Conservation (phyloP, 2,329 filamentous ascomycete species). For the Fusarium foetens region DNA sequence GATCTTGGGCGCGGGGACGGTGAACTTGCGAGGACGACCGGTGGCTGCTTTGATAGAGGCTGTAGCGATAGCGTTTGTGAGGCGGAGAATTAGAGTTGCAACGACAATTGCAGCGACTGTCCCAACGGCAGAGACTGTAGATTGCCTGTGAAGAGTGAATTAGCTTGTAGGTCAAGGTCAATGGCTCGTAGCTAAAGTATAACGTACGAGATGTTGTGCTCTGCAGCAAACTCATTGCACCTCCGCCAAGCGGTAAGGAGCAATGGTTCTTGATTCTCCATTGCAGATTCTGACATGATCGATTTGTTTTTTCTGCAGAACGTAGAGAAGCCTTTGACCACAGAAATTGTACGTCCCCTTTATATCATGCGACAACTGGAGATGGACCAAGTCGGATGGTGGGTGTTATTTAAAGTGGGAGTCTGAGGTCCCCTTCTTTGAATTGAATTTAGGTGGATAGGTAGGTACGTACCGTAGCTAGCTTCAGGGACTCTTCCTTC, state of each 20-base stretch:
- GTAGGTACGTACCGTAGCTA: conserved; percentile 12
- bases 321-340: background rate
- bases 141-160: conserved; percentile 34
- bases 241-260: conserved; percentile 35
- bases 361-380: conserved; percentile 31
- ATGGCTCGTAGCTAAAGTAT: background rate
- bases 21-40: conserved; percentile 64
- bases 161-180: conserved; percentile 7
- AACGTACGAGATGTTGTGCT: conserved; percentile 43
- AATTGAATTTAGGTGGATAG: background rate
- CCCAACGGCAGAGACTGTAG: conserved; percentile 44
- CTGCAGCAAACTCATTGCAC: conserved; percentile 35
- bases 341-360: conserved; percentile 15
- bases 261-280: conserved; percentile 35
- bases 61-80: conserved; percentile 38
- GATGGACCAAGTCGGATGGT: conserved; percentile 3
- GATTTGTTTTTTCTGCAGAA: background rate
- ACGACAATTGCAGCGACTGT: conserved; percentile 47
- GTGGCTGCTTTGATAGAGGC: conserved; percentile 43
- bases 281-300: conserved; percentile 4
- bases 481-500: background rate
- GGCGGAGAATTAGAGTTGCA: conserved; percentile 46
- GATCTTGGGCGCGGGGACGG: conserved; percentile 69
- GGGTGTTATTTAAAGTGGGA: conserved; percentile 19
- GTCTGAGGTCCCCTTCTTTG: conserved; percentile 4